These are phyloP conservation scores for Kluyveromyces marxianus DNA, from an alignment of 1,139 yeast genomes.

Conservation along the genomic window DNA sequence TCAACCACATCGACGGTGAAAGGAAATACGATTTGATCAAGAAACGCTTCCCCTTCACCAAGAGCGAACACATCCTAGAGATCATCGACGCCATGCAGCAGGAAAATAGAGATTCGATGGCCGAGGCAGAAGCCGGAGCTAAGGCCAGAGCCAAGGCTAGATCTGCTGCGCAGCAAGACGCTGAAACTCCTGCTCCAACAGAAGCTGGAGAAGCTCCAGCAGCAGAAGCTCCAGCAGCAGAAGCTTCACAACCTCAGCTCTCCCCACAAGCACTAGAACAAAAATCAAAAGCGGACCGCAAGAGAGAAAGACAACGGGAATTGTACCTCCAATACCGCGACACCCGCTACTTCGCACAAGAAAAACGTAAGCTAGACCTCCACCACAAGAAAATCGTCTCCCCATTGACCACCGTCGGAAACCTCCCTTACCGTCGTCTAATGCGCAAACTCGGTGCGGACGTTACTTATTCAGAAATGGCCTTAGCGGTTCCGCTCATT, in stretches of 20 bases:
- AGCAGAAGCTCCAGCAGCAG: too few species aligned
- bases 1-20: constrained; percentile 53
- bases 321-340: constrained; percentile 55
- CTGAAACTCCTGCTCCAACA: too few species aligned
- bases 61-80: constrained; percentile 47
- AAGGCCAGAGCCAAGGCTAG: constrained; percentile 9
- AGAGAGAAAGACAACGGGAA: constrained; percentile 33
- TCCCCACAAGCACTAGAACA: constrained; percentile 25
- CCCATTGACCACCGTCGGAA: constrained; percentile 96
- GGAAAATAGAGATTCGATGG: constrained; percentile 35
- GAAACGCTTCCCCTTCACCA: constrained; percentile 50
- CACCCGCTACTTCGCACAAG: constrained; percentile 69
- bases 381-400: constrained; percentile 78
- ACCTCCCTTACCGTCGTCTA: constrained; percentile 85
- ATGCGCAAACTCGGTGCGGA: constrained; percentile 92
- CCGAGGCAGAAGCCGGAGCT: constrained; percentile 18
- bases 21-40: constrained; percentile 53
- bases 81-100: constrained; percentile 48
- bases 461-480: constrained; percentile 94
- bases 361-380: constrained; percentile 68
- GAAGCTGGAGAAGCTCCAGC: too few species aligned
- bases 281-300: constrained; percentile 17
- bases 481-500: constrained; percentile 67
- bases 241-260: neutral
- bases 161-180: neutral